A percentile compares a stretch with the other conserved stretches of the same genome.
phyloP scores from a whole-genome alignment of 345 rosid genomes.

The Mangifera indica region DNA sequence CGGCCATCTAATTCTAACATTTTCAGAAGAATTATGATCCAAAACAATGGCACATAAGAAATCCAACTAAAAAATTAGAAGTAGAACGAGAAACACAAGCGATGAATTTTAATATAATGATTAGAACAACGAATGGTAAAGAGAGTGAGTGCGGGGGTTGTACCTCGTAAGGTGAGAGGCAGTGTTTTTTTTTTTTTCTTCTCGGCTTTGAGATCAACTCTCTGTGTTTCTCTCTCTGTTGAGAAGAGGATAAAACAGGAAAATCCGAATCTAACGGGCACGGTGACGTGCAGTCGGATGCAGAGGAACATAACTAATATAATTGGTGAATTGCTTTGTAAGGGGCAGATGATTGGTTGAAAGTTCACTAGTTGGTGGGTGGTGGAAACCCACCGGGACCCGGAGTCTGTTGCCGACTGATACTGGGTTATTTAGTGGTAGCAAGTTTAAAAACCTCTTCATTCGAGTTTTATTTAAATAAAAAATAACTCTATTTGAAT shows the following conservation, averaged over 20 bases:
- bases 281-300: not conserved
- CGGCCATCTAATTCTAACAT: not conserved
- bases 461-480: no score
- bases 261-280: not conserved
- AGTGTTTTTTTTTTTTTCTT: not conserved
- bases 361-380: not conserved
- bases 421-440: no score
- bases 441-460: no score
- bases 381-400: no score
- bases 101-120: not conserved
- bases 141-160: not conserved
- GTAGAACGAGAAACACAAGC: not conserved
- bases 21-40: not conserved
- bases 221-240: not conserved
- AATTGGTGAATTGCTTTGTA: not conserved
- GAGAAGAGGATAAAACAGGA: not conserved
- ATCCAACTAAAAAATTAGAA: not conserved
- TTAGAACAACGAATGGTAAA: not conserved
- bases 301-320: no score
- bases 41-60: not conserved
- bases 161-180: conserved; percentile 13
- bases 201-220: not conserved
- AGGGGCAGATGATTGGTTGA: not conserved
- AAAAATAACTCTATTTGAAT: no score
- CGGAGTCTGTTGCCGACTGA: no score